Base-by-base conservation (phyloP, 2,329 filamentous ascomycete genomes). In the Akanthomyces muscarius region DNA sequence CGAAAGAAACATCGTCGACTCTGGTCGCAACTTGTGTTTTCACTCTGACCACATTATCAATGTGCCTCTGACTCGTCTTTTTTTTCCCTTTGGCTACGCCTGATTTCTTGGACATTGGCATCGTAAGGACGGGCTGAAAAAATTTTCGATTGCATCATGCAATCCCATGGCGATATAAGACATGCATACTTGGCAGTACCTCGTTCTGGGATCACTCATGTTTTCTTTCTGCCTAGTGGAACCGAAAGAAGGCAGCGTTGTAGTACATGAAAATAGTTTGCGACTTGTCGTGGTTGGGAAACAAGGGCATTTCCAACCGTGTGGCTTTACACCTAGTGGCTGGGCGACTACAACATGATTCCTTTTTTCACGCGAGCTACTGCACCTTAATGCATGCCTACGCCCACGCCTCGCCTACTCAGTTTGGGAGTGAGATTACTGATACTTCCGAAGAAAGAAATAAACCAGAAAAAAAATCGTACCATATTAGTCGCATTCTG, bases 121-220 rank as follows among this genome's bases (percentile, higher is more conserved):
- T 45, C 11, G 44, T 8, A 18, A 23, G n/a, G 44, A 23, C 11
- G n/a, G 5, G 7, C 30, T 23, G 50, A 54, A 28, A 54, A 28
- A 11, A 10, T 53, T 53, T 53, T 18, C 50, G 50, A 53, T 53
- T 28, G 50, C 50, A 53, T 53, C 33, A 53, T 53, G 50, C 50
- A 53, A 53, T 53, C 50, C 50, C 5, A 14, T 21, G n/a, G 30
- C 16, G 11, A 21, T 36, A 14, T 23, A 10, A 53, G 25, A 53
- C 50, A 53, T 53, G 50, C 50, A 53, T 33, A 21, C 5, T 1
- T 11, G 30, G 13, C 14, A 21, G 2, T 38, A 38, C 30, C 28
- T 11, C 6, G 33, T 38, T 21, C 50, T 38, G 50, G 30, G 30
- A 30, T 7, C 50, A n/a, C 30, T 53, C 38, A 14, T 5, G 30